Base-by-base conservation (phyloP, 768 basidiomycete species). In the Phylloporus sp. region DNA sequence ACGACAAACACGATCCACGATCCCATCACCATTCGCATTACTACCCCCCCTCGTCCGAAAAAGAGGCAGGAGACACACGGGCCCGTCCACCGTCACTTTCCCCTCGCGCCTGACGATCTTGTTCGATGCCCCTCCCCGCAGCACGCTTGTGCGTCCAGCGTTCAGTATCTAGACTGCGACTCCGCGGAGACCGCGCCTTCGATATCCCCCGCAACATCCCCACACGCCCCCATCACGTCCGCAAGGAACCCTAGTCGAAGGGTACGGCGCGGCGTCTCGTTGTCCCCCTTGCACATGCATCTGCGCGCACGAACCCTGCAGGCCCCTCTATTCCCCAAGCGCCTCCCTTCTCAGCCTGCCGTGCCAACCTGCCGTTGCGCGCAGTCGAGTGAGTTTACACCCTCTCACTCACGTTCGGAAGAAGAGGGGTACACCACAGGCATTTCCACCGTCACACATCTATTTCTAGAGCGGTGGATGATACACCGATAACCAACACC, bases 131-230 rank as follows among this genome's bases (percentile, higher is more conserved):
- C 35, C 35, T 20, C 11, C 34, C 28, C 20, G 77, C 76, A 32
- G 71, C 68, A 40, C 57, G 59, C 59, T 80, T 77, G 52, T 72
- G 76, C 15, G 68, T 12, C 80, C 84, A 1, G 69, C 76, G 57
- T 84, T 84, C 81, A n/a, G 83, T 81, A 36, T 84, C 80, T 59
- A 82, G 80, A 27, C 59, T 60, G 16, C 75, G 69, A 70, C 27
- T 70, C 68, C 46, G 80, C 66, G 48, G 78, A 74, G 28, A 76
- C 72, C 34, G 80, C 78, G 23, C 70, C 64, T 42, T 64, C 66
- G 47, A 78, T 77, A 55, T 79, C 71, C 27, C 52, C 52, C 51
- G 59, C 69, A 15, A 75, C 52, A 52, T 75, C 70, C 13, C 72
- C 72, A 27, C 49, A 55, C 2, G 69, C 71, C 24, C 70, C 75